Percentiles rank a stretch among this genome's conserved stretches.
Evolutionary conservation across 202 grass and related monocot genomes (phyloP).

Genomic region (Carex sylvatica): DNA sequence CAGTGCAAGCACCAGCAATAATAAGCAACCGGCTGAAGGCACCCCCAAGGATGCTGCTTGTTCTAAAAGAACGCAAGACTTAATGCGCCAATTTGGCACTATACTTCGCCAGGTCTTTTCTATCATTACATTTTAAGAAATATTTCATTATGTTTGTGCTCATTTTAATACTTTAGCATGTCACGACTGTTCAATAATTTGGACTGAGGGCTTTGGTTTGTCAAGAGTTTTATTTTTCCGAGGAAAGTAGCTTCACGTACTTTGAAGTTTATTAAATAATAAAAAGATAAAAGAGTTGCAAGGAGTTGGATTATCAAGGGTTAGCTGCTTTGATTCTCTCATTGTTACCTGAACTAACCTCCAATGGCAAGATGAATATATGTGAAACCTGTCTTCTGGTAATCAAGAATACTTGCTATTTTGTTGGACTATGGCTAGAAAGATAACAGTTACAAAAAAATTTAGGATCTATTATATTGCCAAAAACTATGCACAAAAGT

Average conservation of each 20-base stretch:
- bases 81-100: conserved; percentile 59
- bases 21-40: conserved; percentile 26
- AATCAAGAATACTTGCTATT: not conserved
- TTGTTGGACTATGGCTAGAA: not conserved
- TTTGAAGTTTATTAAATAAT: too few relatives aligned
- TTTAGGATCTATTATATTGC: not conserved
- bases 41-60: conserved; percentile 21
- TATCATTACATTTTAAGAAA: not conserved
- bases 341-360: not conserved
- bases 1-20: conserved; percentile 27
- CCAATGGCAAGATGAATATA: not conserved
- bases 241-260: too few relatives aligned
- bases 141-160: not conserved
- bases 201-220: not conserved
- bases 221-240: not conserved
- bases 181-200: not conserved
- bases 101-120: conserved; percentile 68
- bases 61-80: conserved; percentile 55
- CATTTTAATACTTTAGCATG: not conserved
- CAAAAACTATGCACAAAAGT: not conserved
- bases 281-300: too few relatives aligned
- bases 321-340: not conserved
- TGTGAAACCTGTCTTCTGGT: not conserved
- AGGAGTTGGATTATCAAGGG: not conserved
- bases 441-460: not conserved